Conservation (phyloP, 805 yeast genomes). For the Helenozyma baotianmanensis region DNA sequence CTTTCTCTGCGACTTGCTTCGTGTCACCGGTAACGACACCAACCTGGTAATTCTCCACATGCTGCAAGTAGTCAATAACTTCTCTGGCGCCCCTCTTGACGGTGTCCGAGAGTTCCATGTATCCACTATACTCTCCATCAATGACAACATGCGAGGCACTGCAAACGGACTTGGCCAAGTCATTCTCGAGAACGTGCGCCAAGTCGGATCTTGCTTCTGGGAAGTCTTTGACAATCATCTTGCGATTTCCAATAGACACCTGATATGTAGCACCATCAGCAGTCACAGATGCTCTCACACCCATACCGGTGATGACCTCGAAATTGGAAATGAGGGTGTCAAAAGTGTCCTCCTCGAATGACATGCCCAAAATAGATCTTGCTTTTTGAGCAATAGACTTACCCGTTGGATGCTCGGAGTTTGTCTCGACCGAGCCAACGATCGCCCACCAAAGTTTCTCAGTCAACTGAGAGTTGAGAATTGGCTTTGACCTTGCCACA, state of each 20-base stretch:
- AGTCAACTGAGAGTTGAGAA: constrained; percentile 4
- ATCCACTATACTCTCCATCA: constrained; percentile 57
- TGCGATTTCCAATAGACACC: constrained; percentile 48
- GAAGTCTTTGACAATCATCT: constrained; percentile 29
- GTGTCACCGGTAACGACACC: constrained; percentile 93
- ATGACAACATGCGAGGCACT: constrained; percentile 58
- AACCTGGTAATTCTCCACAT: constrained; percentile 49
- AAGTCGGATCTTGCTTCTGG: constrained; percentile 9
- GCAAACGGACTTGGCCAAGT: constrained; percentile 21
- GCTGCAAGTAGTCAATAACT: constrained; percentile 52
- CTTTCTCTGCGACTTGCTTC: constrained; percentile 50
- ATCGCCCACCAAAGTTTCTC: constrained; percentile 46
- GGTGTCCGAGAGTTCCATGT: constrained; percentile 61
- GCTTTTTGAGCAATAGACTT: constrained; percentile 52
- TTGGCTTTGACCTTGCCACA: constrained; percentile 13
- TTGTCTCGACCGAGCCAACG: constrained; percentile 55
- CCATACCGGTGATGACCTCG: constrained; percentile 40
- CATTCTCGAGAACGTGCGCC: constrained; percentile 7
- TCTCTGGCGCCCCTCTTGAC: constrained; percentile 61
- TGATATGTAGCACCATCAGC: constrained; percentile 1
- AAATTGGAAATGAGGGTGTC: constrained; percentile 28
- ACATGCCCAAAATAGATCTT: constrained; percentile 20
- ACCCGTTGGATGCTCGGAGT: constrained; percentile 88
- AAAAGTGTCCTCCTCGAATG: constrained; percentile 29
- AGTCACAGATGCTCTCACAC: constrained; percentile 36